Base-by-base conservation (phyloP, 768 basidiomycete genomes). In the Tylopilus sp. region DNA sequence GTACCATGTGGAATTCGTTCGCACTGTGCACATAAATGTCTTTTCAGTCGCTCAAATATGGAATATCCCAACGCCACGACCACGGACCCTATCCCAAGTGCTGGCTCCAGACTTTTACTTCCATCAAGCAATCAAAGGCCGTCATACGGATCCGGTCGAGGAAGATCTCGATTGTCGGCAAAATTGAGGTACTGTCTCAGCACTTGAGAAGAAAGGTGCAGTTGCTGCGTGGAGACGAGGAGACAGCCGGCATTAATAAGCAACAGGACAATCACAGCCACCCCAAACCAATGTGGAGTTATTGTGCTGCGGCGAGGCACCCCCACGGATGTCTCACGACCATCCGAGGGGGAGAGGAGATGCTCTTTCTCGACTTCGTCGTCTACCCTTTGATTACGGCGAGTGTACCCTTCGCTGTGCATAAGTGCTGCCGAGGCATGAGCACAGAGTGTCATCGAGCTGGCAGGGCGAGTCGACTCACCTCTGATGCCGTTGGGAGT, bases 131-230 rank as follows among this genome's bases (percentile, higher is more conserved):
- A 48, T 67, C 44, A 67, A 41, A 69, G 57, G 40, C 66, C 66
- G 44, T 69, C 63, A 42, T 67, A 69, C 10, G 53, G 65, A 45
- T 69, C 60, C 17, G 65, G 67, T 20, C 62, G 62, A 44, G 66
- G 62, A 18, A 67, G 56, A 41, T 58, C 40, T n/a, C 65, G 58
- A 12, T 67, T 64, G 33, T 67, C 66, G 1, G 55, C 40, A 40
- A 54, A 57, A 18, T 39, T 53, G 41, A 65, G 45, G 28, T 60
- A 36, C 21, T 62, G 57, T 31, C 43, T 55, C 41, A 65, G 38
- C 20, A 40, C 47, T 25, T n/a, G 44, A 41, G 65, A 60, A 35
- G 47, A 56, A 17, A 57, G 44, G 17, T 40, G 55, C 8, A 65
- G 52, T 4, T 61, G 58, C 9, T 44, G 45, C 35, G 31, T 63